These are phyloP conservation scores for Areca catechu DNA, from an alignment of 176 grass and related monocot genomes.

Conservation along the genomic window DNA sequence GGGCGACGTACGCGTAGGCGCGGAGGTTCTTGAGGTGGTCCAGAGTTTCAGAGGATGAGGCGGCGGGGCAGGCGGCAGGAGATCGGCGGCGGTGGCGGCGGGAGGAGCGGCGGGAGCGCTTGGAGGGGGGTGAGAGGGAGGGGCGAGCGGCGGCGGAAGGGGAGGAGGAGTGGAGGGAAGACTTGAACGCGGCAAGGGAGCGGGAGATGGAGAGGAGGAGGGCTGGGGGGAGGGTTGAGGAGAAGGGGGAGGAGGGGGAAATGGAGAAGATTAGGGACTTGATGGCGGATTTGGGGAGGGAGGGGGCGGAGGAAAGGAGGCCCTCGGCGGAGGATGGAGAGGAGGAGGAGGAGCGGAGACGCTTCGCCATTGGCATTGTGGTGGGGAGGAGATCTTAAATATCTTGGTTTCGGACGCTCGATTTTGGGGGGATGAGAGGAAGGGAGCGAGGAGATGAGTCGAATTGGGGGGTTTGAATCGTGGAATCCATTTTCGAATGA, in stretches of 20 bases:
- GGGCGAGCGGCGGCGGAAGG: slow-evolving; percentile 13
- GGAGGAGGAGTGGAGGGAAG: slow-evolving; percentile 4
- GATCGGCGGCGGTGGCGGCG: slow-evolving; percentile 6
- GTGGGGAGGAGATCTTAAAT: background rate
- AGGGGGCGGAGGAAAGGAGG: slow-evolving; percentile 25
- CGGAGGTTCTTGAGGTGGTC: slow-evolving; percentile 19
- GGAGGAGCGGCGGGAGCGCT: slow-evolving; percentile 34
- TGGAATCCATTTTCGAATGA: no score
- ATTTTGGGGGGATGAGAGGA: no score
- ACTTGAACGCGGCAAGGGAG: slow-evolving; percentile 17
- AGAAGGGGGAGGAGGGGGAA: slow-evolving; percentile 31
- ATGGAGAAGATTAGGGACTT: slow-evolving; percentile 27
- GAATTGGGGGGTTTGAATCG: no score
- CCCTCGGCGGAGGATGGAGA: slow-evolving; percentile 17
- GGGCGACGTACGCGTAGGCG: slow-evolving; percentile 41
- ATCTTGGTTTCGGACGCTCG: no score
- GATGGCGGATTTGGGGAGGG: slow-evolving; percentile 22
- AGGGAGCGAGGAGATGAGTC: no score
- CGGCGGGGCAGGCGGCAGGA: slow-evolving; percentile 2
- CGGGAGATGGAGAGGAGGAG: slow-evolving; percentile 27
- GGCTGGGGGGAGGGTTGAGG: slow-evolving; percentile 31
- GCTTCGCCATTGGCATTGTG: background rate
- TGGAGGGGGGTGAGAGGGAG: slow-evolving; percentile 40
- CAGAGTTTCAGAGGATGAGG: slow-evolving; percentile 3
- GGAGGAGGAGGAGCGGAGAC: background rate